Evolutionary conservation across 495 filamentous ascomycete species (phyloP).

Genomic region (Tuber calosporum): DNA sequence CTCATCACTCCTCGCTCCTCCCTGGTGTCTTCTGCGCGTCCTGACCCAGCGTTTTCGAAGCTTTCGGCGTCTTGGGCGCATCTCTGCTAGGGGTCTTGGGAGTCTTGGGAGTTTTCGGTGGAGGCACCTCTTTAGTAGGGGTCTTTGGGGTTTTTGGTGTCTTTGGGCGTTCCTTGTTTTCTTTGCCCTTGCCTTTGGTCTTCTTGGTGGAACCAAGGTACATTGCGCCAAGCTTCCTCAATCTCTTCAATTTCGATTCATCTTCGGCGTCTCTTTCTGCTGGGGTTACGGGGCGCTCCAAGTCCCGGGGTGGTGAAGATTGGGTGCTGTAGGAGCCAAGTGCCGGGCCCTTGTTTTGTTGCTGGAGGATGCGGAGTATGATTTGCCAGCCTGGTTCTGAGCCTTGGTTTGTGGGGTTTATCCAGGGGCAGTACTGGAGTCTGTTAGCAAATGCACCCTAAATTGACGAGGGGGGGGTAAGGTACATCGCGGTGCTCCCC

Average conservation of each 20-base stretch:
- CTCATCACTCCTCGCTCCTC: background rate
- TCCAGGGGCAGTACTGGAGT: conserved; percentile 39
- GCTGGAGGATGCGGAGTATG: conserved; percentile 28
- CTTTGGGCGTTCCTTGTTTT: conserved; percentile 8
- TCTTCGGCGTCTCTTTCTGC: conserved; percentile 37
- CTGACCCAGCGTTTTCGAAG: background rate
- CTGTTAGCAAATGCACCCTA: conserved; percentile 12
- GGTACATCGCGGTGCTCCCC: conserved; percentile 41
- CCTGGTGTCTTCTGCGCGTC: background rate
- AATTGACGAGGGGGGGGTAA: background rate
- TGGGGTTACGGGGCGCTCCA: conserved; percentile 16
- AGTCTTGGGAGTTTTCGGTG: background rate
- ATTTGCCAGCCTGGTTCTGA: conserved; percentile 39
- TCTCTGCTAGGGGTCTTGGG: background rate
- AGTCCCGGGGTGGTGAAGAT: conserved; percentile 15
- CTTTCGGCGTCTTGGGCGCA: background rate
- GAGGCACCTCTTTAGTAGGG: background rate
- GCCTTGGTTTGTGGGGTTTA: conserved; percentile 36
- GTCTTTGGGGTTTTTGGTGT: background rate
- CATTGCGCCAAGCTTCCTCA: conserved; percentile 39
- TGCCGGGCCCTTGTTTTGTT: conserved; percentile 25
- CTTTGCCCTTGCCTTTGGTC: conserved; percentile 31
- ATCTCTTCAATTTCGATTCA: conserved; percentile 30
- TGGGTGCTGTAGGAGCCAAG: conserved; percentile 24
- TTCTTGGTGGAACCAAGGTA: conserved; percentile 41